Percentiles rank a stretch among this genome's conserved stretches.
phyloP scores from a whole-genome alignment of 2,329 filamentous ascomycete species.

The Stachybotrys echinatus region DNA sequence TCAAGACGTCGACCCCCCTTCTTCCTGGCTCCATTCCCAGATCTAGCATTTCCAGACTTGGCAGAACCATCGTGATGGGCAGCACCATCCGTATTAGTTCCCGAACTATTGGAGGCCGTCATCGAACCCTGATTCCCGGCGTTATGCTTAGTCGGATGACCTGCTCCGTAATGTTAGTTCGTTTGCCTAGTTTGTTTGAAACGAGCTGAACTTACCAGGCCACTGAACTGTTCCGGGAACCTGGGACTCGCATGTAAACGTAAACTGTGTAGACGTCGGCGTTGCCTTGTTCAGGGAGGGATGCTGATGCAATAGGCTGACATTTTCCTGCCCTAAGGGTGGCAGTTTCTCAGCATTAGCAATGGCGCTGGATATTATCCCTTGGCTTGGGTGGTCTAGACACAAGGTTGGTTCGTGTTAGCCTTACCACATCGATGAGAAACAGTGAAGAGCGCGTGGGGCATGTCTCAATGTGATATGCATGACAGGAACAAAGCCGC shows the following conservation, averaged over 20 bases:
- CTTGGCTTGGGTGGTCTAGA: constrained; percentile 45
- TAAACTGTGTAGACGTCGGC: constrained; percentile 82
- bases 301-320: constrained; percentile 71
- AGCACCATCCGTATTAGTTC: constrained; percentile 4
- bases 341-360: constrained; percentile 75
- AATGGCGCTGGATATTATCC: constrained; percentile 89
- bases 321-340: constrained; percentile 67
- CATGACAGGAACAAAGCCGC: no score
- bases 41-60: constrained; percentile 22
- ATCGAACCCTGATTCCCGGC: constrained; percentile 3
- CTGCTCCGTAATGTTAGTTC: constrained; percentile 8
- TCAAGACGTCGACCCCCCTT: constrained; percentile 56
- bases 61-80: constrained; percentile 27
- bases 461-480: no score
- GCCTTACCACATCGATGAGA: neutral
- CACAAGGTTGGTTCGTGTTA: neutral
- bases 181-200: neutral
- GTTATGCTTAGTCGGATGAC: constrained; percentile 15
- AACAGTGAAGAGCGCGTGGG: constrained; percentile 1
- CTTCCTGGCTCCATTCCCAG: constrained; percentile 39
- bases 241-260: constrained; percentile 91
- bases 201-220: constrained; percentile 45
- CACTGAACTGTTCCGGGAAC: constrained; percentile 74
- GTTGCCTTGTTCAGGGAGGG: constrained; percentile 49
- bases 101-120: neutral